Percentiles rank a stretch among this genome's conserved stretches.
These are phyloP conservation scores for Tuber borchii DNA, from an alignment of 495 filamentous ascomycete genomes.

Conservation along the genomic window DNA sequence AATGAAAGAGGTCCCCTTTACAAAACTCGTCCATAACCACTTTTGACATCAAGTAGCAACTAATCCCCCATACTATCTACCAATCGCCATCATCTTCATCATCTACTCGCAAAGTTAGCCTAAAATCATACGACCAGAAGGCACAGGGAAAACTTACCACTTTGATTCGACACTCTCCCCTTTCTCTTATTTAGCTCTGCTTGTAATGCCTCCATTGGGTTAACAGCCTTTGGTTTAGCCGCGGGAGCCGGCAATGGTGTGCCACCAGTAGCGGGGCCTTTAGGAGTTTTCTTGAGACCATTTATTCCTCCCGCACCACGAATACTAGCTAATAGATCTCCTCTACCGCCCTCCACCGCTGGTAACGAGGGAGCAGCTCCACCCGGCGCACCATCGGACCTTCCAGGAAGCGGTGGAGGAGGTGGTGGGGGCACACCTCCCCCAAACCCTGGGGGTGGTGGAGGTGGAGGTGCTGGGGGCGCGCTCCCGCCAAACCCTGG, in stretches of 20 bases:
- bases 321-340: constrained; percentile 75
- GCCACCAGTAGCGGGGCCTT: constrained; percentile 23
- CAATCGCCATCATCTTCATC: constrained; percentile 32
- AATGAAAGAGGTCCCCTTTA: not conserved
- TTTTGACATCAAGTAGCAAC: not conserved
- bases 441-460: constrained; percentile 44
- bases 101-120: constrained; percentile 16
- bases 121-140: not conserved
- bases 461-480: constrained; percentile 46
- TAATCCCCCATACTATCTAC: constrained; percentile 17
- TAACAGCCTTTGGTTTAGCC: constrained; percentile 14
- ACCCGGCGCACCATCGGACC: constrained; percentile 55
- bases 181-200: constrained; percentile 37
- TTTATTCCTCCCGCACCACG: constrained; percentile 66
- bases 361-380: constrained; percentile 48
- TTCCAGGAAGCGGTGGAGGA: constrained; percentile 61
- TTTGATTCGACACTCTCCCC: constrained; percentile 31
- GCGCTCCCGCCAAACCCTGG: constrained; percentile 37
- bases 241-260: constrained; percentile 4
- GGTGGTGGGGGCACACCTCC: constrained; percentile 55
- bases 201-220: constrained; percentile 35
- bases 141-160: constrained; percentile 18
- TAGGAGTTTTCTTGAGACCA: constrained; percentile 59
- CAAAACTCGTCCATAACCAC: constrained; percentile 2
- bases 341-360: constrained; percentile 47